Evolutionary conservation across 345 rosid genomes (phyloP).

Genomic region (Noccaea bulbosa): DNA sequence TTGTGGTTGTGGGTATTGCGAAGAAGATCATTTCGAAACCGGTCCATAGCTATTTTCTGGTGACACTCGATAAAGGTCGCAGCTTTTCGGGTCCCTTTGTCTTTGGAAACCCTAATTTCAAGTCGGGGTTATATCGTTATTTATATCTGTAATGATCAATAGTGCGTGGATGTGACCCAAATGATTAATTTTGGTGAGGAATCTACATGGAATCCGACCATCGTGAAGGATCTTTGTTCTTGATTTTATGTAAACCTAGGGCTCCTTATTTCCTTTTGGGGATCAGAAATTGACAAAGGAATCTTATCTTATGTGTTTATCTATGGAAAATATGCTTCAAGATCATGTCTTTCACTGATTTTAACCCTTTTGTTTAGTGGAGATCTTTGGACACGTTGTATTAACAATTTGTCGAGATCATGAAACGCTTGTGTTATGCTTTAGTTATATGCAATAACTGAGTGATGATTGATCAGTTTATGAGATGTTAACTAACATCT

Average conservation of each 20-base stretch:
- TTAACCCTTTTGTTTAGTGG: too few relatives aligned
- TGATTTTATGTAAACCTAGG: slow-evolving; percentile 47
- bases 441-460: too few relatives aligned
- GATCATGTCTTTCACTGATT: background rate
- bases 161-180: slow-evolving; percentile 1
- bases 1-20: slow-evolving; percentile 14
- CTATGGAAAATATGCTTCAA: background rate
- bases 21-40: slow-evolving; percentile 33
- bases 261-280: slow-evolving; percentile 36
- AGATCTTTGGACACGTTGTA: too few relatives aligned
- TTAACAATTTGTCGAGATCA: too few relatives aligned
- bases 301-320: slow-evolving; percentile 9
- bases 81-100: slow-evolving; percentile 18
- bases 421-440: too few relatives aligned
- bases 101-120: slow-evolving; percentile 52
- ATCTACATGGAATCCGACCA: background rate
- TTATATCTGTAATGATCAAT: slow-evolving; percentile 22
- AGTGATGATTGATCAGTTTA: too few relatives aligned
- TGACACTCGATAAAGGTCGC: slow-evolving; percentile 26
- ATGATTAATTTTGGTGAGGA: slow-evolving; percentile 4
- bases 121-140: background rate
- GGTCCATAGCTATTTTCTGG: slow-evolving; percentile 28
- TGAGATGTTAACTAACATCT: too few relatives aligned
- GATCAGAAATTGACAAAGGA: background rate
- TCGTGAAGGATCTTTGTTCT: slow-evolving; percentile 22